A percentile compares a stretch with the other conserved stretches of the same genome.
Conservation (phyloP, 768 basidiomycete species). For the Lentinula sp. region DNA sequence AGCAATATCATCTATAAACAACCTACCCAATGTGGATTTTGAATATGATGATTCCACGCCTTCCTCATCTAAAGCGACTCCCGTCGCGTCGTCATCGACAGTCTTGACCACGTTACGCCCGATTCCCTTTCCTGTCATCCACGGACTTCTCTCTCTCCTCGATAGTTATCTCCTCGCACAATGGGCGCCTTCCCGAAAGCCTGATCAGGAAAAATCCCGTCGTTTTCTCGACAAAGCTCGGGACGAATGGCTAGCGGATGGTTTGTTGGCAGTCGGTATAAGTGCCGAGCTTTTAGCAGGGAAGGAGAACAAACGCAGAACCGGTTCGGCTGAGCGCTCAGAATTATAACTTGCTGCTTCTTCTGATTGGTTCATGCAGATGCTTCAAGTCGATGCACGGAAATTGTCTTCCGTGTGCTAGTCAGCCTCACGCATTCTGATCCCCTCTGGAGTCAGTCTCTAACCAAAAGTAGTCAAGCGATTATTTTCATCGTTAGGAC, state of each 20-base stretch:
- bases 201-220: slow-evolving; percentile 13
- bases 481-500: slow-evolving; percentile 43
- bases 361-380: not conserved
- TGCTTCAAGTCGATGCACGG: slow-evolving; percentile 42
- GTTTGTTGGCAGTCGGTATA: slow-evolving; percentile 46
- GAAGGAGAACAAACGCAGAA: not conserved
- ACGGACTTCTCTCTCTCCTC: slow-evolving; percentile 52
- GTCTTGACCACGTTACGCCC: not conserved
- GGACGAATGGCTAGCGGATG: slow-evolving; percentile 38
- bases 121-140: slow-evolving; percentile 32
- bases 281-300: slow-evolving; percentile 14
- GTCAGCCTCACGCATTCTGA: slow-evolving; percentile 67
- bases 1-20: slow-evolving; percentile 5
- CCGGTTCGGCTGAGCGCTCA: not conserved
- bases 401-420: slow-evolving; percentile 57
- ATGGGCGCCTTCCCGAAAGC: slow-evolving; percentile 31
- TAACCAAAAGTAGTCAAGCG: slow-evolving; percentile 40
- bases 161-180: slow-evolving; percentile 59
- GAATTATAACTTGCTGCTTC: not conserved
- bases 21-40: not conserved
- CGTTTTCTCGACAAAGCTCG: slow-evolving; percentile 26
- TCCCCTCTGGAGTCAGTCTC: slow-evolving; percentile 44
- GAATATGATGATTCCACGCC: slow-evolving; percentile 13
- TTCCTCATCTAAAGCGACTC: not conserved
- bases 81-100: not conserved